A percentile compares a stretch with the other conserved stretches of the same genome.
These are phyloP conservation scores for Pleochaeta shiraiana DNA, from an alignment of 2,329 filamentous ascomycete genomes.

Conservation along the genomic window DNA sequence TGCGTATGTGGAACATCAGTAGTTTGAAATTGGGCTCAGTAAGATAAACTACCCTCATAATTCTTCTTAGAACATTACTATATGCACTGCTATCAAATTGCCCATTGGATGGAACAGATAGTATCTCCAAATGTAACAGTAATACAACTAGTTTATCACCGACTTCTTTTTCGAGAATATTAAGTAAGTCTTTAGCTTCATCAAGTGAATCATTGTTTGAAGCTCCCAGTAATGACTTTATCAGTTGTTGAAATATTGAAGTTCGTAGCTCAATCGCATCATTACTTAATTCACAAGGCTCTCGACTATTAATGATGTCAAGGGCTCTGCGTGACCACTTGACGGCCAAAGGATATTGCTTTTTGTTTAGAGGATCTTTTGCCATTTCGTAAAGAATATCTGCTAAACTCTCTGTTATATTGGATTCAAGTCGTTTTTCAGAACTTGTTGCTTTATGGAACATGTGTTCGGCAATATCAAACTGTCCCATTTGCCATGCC, in stretches of 20 bases:
- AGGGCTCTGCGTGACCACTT: conserved; percentile 57
- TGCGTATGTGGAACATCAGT: conserved; percentile 44
- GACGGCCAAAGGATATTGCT: conserved; percentile 31
- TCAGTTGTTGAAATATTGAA: conserved; percentile 40
- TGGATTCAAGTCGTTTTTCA: conserved; percentile 22
- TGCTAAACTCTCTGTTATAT: conserved; percentile 36
- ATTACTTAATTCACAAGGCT: conserved; percentile 31
- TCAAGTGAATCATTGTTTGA: conserved; percentile 24
- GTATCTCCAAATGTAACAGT: conserved; percentile 44
- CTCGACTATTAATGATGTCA: conserved; percentile 32
- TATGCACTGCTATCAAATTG: conserved; percentile 28
- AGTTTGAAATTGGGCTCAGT: conserved; percentile 42
- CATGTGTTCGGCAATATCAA: conserved; percentile 62
- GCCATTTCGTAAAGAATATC: conserved; percentile 56
- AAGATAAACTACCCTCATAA: conserved; percentile 37
- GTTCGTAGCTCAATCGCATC: conserved; percentile 42
- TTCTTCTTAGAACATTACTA: conserved; percentile 31
- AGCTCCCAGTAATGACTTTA: conserved; percentile 30
- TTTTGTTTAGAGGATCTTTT: conserved; percentile 29
- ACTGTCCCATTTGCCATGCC: conserved; percentile 52
- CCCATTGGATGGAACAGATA: conserved; percentile 27
- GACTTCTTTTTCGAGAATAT: conserved; percentile 37
- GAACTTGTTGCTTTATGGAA: conserved; percentile 35
- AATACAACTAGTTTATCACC: conserved; percentile 42
- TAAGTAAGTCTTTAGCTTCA: conserved; percentile 34